phyloP scores from a whole-genome alignment of 2,329 filamentous ascomycete species.

The Aspergillus candidus region DNA sequence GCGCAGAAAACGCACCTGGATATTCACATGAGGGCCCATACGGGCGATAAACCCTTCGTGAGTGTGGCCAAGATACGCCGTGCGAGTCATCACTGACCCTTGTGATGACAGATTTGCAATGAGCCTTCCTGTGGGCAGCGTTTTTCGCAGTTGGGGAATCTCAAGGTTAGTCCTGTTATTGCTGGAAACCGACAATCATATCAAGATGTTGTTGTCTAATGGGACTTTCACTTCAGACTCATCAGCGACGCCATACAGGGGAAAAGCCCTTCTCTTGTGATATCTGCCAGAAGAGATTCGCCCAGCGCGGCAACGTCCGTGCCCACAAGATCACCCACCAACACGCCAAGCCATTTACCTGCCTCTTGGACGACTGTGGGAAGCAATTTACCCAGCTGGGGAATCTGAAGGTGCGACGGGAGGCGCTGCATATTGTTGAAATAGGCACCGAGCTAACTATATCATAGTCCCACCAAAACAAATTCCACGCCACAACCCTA shows the following conservation, averaged over 20 bases:
- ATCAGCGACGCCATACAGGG: constrained; percentile 79
- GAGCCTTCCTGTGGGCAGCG: constrained; percentile 66
- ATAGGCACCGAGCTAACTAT: constrained; percentile 4
- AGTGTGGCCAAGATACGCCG: constrained; percentile 33
- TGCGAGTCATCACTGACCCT: constrained; percentile 2
- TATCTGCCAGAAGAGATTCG: constrained; percentile 73
- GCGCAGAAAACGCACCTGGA: constrained; percentile 88
- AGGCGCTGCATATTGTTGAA: not conserved
- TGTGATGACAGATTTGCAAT: constrained; percentile 53
- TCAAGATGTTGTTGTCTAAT: not conserved
- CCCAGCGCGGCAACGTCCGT: constrained; percentile 77
- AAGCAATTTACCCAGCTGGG: constrained; percentile 87
- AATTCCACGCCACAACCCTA: constrained; percentile 76
- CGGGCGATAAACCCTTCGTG: constrained; percentile 84
- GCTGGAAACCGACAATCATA: not conserved
- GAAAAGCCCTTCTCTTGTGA: constrained; percentile 78
- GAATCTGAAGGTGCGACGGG: constrained; percentile 70
- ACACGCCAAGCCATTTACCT: constrained; percentile 70
- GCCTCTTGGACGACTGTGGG: constrained; percentile 73
- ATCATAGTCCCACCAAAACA: constrained; percentile 78
- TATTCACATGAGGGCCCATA: constrained; percentile 83
- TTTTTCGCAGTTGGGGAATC: constrained; percentile 86
- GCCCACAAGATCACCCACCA: constrained; percentile 78
- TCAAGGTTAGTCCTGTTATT: constrained; percentile 57
- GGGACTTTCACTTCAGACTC: constrained; percentile 54